Evolutionary conservation across 352 stramenopile species (phyloP).

Genomic region (Phytophthora fragariaefolia): DNA sequence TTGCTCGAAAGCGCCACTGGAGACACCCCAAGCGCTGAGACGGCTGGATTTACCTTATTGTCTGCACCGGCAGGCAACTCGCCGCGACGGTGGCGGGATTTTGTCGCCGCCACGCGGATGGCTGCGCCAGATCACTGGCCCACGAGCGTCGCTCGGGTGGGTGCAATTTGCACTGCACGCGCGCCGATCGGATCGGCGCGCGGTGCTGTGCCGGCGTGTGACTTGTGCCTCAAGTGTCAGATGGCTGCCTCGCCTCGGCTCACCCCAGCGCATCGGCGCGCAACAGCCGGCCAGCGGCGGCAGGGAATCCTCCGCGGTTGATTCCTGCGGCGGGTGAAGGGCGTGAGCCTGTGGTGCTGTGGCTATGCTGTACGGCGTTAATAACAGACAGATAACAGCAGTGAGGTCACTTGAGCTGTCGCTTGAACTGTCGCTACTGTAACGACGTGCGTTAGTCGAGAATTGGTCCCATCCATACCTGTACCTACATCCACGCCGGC

Average conservation of each 20-base stretch:
- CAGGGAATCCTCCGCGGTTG: conserved; percentile 6
- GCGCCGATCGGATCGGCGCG: conserved; percentile 24
- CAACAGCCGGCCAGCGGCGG: background rate
- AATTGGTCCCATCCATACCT: too few species aligned
- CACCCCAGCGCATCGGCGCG: background rate
- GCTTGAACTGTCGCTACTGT: too few species aligned
- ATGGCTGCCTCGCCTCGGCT: conserved; percentile 13
- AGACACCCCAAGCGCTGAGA: background rate
- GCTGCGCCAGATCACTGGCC: conserved; percentile 3
- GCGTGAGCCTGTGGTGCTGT: too few species aligned
- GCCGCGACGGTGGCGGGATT: conserved; percentile 13
- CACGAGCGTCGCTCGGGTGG: background rate
- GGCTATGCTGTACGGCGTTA: too few species aligned
- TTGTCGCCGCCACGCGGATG: conserved; percentile 18
- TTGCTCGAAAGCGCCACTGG: conserved; percentile 3
- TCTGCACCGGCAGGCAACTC: conserved; percentile 6
- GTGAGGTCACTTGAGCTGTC: background rate
- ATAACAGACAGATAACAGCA: too few species aligned
- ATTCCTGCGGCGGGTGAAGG: too few species aligned
- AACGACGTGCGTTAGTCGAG: too few species aligned
- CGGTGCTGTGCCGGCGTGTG: conserved; percentile 18
- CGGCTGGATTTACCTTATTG: conserved; percentile 30
- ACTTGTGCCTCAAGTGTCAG: conserved; percentile 14
- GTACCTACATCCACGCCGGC: too few species aligned
- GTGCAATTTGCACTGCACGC: conserved; percentile 4